These are phyloP conservation scores for Tricholoma bakamatsutake DNA, from an alignment of 768 basidiomycete species.

Conservation along the genomic window DNA sequence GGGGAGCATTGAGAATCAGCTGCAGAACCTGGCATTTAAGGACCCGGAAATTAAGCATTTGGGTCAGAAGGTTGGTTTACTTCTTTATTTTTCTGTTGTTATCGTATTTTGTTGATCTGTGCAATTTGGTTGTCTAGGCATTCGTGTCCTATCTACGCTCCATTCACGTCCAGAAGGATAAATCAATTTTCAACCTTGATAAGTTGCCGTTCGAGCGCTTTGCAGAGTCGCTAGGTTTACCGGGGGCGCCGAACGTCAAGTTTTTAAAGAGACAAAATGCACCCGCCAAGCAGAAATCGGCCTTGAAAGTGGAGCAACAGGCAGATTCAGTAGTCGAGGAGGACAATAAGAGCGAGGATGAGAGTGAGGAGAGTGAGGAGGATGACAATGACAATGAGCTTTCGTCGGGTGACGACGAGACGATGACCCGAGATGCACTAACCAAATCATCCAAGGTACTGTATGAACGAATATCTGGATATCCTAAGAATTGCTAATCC, in stretches of 20 bases:
- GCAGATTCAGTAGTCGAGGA: background rate
- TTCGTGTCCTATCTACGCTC: conserved; percentile 96
- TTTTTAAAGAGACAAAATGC: conserved; percentile 64
- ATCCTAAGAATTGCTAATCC: background rate
- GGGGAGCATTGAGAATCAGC: conserved; percentile 74
- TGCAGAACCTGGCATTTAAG: conserved; percentile 91
- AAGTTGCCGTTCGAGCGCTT: conserved; percentile 79
- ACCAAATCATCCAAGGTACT: conserved; percentile 38
- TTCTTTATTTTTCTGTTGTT: conserved; percentile 19
- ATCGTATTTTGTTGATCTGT: background rate
- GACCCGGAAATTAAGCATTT: conserved; percentile 97
- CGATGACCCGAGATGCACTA: background rate
- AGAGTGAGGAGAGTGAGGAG: conserved; percentile 16
- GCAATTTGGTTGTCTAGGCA: conserved; percentile 46
- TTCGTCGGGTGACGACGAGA: background rate
- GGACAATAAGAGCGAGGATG: conserved; percentile 8
- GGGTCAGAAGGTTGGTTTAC: conserved; percentile 68
- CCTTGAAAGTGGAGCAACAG: conserved; percentile 1
- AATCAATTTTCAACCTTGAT: conserved; percentile 82
- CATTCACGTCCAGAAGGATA: conserved; percentile 89
- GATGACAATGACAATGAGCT: conserved; percentile 19
- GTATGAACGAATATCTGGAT: background rate
- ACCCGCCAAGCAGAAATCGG: conserved; percentile 42
- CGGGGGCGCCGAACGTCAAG: conserved; percentile 94
- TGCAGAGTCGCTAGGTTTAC: conserved; percentile 86